Percentiles rank a stretch among this genome's conserved stretches.
phyloP scores from a whole-genome alignment of 2,329 filamentous ascomycete genomes.

The Fusarium transvaalense region DNA sequence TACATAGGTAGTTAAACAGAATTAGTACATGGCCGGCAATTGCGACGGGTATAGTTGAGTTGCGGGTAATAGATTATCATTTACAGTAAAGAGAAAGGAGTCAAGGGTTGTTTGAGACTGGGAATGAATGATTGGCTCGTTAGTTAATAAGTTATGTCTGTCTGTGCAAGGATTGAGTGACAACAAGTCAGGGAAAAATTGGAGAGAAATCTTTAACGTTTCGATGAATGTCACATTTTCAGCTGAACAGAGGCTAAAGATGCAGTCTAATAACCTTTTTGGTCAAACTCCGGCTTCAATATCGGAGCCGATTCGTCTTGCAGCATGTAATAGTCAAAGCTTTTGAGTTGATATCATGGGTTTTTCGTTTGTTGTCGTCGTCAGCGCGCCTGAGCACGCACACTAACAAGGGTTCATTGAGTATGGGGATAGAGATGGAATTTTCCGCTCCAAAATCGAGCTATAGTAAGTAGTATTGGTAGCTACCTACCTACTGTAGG shows the following conservation, averaged over 20 bases:
- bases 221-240: conserved; percentile 10
- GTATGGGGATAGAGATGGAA: conserved; percentile 10
- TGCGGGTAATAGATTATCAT: conserved; percentile 22
- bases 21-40: conserved; percentile 9
- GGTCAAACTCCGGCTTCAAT: conserved; percentile 18
- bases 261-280: conserved; percentile 23
- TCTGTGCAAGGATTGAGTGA: conserved; percentile 21
- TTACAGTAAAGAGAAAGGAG: not conserved
- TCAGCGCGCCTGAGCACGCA: conserved; percentile 13
- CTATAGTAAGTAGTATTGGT: not conserved
- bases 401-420: conserved; percentile 13
- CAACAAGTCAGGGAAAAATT: conserved; percentile 14
- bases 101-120: conserved; percentile 1
- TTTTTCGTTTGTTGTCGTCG: conserved; percentile 24
- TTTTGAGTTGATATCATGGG: conserved; percentile 19
- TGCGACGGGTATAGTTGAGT: not conserved
- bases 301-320: conserved; percentile 15
- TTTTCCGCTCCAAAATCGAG: conserved; percentile 7
- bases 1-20: conserved; percentile 16
- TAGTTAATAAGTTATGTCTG: not conserved
- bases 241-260: not conserved
- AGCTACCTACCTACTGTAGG: too few relatives aligned
- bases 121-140: conserved; percentile 26
- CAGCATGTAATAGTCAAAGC: conserved; percentile 22
- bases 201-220: conserved; percentile 12